Evolutionary conservation across 2,329 filamentous ascomycete species (phyloP).

Genomic region (Trichoderma guizhouense): DNA sequence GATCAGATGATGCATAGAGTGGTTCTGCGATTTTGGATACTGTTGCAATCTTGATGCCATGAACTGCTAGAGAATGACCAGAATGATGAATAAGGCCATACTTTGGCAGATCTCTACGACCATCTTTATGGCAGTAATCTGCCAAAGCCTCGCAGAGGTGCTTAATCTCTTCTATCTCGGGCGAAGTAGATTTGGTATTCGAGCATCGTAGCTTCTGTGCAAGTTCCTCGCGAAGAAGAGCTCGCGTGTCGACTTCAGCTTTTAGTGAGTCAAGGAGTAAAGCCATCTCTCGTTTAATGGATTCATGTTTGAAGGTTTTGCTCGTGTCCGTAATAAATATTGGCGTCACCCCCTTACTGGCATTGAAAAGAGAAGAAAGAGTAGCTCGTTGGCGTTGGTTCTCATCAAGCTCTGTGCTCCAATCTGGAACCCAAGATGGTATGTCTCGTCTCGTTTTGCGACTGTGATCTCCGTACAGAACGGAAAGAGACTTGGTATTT

Average conservation of each 20-base stretch:
- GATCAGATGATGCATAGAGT: background rate
- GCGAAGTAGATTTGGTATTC: background rate
- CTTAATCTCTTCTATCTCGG: background rate
- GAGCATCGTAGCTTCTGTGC: background rate
- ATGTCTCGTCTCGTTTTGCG: background rate
- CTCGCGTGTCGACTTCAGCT: background rate
- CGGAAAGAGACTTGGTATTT: background rate
- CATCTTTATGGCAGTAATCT: background rate
- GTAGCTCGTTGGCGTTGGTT: background rate
- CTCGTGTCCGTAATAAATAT: background rate
- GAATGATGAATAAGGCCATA: background rate
- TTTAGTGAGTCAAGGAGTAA: background rate
- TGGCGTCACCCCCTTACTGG: background rate
- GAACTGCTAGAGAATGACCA: background rate
- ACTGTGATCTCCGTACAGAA: background rate
- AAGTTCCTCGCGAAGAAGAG: background rate
- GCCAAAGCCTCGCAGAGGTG: background rate
- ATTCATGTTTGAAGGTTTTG: too few relatives aligned
- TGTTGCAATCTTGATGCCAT: background rate
- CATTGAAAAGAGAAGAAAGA: background rate
- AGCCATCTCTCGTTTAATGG: background rate
- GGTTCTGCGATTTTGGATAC: background rate
- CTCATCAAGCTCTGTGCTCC: background rate
- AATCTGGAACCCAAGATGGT: background rate
- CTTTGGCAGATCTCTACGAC: background rate